Percentiles rank a stretch among this genome's conserved stretches.
Conservation (phyloP, 768 basidiomycete species). For the Tricholoma flavovirens region DNA sequence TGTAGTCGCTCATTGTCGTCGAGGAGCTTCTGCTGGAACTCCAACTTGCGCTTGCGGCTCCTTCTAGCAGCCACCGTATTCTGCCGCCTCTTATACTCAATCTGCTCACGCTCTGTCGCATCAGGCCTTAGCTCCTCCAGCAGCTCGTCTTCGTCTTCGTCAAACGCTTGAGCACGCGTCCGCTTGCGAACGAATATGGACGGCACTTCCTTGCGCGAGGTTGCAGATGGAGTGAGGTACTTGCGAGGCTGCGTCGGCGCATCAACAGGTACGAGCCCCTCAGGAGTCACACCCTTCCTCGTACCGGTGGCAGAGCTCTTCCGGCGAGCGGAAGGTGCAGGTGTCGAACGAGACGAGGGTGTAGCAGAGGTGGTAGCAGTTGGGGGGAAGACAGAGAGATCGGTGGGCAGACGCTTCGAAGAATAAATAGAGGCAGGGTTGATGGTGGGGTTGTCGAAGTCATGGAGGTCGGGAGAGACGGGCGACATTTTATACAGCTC, state of each 20-base stretch:
- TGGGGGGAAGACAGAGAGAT: conserved; percentile 7
- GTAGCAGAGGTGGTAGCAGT: conserved; percentile 8
- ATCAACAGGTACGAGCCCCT: conserved; percentile 57
- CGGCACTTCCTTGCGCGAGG: conserved; percentile 71
- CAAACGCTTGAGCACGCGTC: conserved; percentile 38
- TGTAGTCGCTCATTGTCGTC: conserved; percentile 37
- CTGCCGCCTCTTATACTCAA: conserved; percentile 72
- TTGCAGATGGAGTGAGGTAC: conserved; percentile 59
- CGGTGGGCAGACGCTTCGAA: conserved; percentile 22
- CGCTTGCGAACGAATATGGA: conserved; percentile 63
- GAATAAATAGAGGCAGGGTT: conserved; percentile 25
- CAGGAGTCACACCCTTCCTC: conserved; percentile 60
- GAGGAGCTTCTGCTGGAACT: conserved; percentile 62
- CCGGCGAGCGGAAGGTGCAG: conserved; percentile 24
- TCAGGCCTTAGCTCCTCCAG: conserved; percentile 29
- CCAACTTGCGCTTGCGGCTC: conserved; percentile 67
- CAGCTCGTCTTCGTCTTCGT: conserved; percentile 44
- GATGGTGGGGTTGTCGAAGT: conserved; percentile 24
- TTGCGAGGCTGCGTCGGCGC: conserved; percentile 72
- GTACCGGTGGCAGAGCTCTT: conserved; percentile 53
- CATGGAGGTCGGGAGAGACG: conserved; percentile 37
- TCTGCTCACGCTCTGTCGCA: conserved; percentile 52
- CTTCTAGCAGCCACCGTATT: conserved; percentile 79
- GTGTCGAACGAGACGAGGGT: conserved; percentile 9
- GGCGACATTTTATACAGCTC: conserved; percentile 46